Evolutionary conservation across 768 basidiomycete species (phyloP).

Genomic region (Mrakia frigida): DNA sequence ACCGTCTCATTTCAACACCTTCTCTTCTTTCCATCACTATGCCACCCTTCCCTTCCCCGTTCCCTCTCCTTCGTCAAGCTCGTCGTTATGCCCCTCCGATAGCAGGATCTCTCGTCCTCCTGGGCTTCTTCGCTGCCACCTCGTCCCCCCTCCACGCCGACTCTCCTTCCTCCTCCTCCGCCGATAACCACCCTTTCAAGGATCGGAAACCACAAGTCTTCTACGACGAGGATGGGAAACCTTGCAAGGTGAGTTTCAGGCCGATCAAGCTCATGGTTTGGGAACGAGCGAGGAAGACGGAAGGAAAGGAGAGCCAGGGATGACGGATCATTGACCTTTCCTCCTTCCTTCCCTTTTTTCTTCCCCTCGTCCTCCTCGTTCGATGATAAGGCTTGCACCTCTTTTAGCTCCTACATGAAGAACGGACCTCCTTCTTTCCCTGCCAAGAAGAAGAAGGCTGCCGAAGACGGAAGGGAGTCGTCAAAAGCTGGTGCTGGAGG

Average conservation of each 20-base stretch:
- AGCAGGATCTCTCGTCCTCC: not conserved
- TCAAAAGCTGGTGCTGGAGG: not conserved
- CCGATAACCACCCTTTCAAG: conserved; percentile 6
- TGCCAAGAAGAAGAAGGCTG: not conserved
- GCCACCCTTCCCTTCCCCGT: not conserved
- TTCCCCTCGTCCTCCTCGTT: not conserved
- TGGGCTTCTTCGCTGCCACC: conserved; percentile 11
- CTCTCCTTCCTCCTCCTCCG: not conserved
- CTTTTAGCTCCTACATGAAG: conserved; percentile 25
- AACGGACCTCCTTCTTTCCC: conserved; percentile 11
- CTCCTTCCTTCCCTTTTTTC: not conserved
- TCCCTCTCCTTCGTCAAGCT: not conserved
- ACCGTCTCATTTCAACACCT: not conserved
- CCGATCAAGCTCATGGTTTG: not conserved
- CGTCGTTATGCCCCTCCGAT: not conserved
- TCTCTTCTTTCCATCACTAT: not conserved
- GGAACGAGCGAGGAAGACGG: not conserved
- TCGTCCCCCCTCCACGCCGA: conserved; percentile 14
- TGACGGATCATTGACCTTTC: not conserved
- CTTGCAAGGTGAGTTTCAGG: conserved; percentile 9
- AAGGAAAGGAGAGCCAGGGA: not conserved
- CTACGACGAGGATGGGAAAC: conserved; percentile 29
- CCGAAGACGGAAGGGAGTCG: too few relatives aligned
- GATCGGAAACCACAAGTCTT: conserved; percentile 9
- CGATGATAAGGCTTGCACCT: conserved; percentile 20